Evolutionary conservation across 805 yeast genomes (phyloP), one percentile per base, ranked within the genome.

Genomic region (Wickerhamiella shivajii): DNA sequence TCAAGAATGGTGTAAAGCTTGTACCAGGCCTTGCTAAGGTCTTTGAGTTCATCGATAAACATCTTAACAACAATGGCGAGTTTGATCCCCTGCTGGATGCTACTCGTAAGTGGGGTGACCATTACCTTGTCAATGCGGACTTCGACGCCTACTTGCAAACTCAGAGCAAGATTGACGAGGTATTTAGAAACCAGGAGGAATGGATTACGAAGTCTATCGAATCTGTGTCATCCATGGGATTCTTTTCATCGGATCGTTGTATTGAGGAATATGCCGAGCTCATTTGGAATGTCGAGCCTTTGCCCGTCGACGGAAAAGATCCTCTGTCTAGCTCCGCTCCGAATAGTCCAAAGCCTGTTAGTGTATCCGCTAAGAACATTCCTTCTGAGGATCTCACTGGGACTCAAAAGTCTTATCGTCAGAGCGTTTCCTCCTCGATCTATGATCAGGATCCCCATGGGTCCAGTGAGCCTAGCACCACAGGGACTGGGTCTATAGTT

Each of bases 141-240:
- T 84, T 85, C 52, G 87, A 79, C 44, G 70, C 84, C 42, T 84
- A 83, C 56, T 58, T 85, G 42, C 78, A 78, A 37, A 80, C 94
- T 6, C 95, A 83, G 52, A 61, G 61, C 35, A 64, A 73, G 33
- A 76, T 83, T 44, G 93, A 84, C 51, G 65, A 65, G 41, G 80
- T 76, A 21, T 84, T 65, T 56, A 60, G 59, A 39, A 73, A 73
- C 52, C 74, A 67, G 51, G 70, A 70, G 41, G 65, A 61, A 28
- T 84, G 96, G 96, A 63, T 70, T 37, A 73, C 70, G 55, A 83
- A 80, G 60, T 61, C 77, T 27, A 77, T 84, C 39, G 56, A 65
- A 40, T 70, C 78, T 45, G 95, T 84, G 37, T 92, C 96, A 35
- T 80, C 80, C 54, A 78, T 80, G 76, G 96, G 96, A 6, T 85